Conservation (phyloP, 2,329 filamentous ascomycete species). For the Hypoxylon sp. region DNA sequence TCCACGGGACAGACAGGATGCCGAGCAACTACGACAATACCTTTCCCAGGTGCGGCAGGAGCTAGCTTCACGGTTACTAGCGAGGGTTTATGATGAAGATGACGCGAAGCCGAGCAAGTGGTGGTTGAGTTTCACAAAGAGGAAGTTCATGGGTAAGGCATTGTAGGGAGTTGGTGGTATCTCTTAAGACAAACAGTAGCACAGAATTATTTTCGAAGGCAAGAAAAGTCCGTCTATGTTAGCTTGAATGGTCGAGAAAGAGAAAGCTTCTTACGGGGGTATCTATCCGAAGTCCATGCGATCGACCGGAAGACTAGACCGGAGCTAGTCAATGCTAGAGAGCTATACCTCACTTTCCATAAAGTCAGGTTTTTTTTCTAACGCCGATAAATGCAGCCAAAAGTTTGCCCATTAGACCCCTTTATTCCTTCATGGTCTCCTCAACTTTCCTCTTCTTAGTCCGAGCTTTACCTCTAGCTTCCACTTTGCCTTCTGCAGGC, state of each 20-base stretch:
- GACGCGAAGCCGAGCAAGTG: slow-evolving; percentile 83
- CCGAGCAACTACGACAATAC: slow-evolving; percentile 90
- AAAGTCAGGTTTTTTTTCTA: slow-evolving; percentile 8
- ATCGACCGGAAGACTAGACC: slow-evolving; percentile 23
- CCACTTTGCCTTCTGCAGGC: slow-evolving; percentile 83
- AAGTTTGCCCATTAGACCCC: not conserved
- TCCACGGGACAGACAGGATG: slow-evolving; percentile 87
- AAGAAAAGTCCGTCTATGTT: slow-evolving; percentile 18
- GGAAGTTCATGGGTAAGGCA: slow-evolving; percentile 99
- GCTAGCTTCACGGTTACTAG: slow-evolving; percentile 84
- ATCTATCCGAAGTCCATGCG: slow-evolving; percentile 34
- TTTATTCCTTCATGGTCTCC: slow-evolving; percentile 33
- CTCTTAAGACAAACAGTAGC: slow-evolving; percentile 15
- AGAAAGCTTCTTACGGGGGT: slow-evolving; percentile 30
- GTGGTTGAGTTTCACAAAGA: slow-evolving; percentile 99
- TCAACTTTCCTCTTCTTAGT: slow-evolving; percentile 71
- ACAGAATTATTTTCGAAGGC: slow-evolving; percentile 9
- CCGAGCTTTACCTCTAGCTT: slow-evolving; percentile 85
- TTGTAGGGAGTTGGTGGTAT: slow-evolving; percentile 64
- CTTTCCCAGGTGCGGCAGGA: slow-evolving; percentile 95
- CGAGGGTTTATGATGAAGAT: slow-evolving; percentile 86
- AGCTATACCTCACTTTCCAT: slow-evolving; percentile 10
- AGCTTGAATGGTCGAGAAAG: slow-evolving; percentile 1
- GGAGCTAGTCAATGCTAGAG: slow-evolving; percentile 33
- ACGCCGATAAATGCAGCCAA: slow-evolving; percentile 31